phyloP scores from a whole-genome alignment of 768 basidiomycete species.

The Galerina marginata region DNA sequence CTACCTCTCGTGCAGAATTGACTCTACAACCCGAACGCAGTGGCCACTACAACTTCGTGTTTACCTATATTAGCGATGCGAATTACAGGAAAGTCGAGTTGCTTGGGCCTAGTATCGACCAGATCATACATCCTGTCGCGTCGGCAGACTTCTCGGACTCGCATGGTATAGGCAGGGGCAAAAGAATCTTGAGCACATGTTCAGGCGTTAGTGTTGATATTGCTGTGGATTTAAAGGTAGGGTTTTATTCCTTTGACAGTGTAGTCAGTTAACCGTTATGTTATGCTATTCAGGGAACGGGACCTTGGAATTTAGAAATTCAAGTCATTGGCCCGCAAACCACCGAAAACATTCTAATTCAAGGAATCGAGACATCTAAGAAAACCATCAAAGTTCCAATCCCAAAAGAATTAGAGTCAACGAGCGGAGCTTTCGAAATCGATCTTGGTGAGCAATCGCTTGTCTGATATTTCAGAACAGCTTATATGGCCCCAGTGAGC shows the following conservation, averaged over 20 bases:
- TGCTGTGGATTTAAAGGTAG: constrained; percentile 80
- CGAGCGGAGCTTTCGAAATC: constrained; percentile 81
- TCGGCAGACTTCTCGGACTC: constrained; percentile 70
- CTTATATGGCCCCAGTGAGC: constrained; percentile 55
- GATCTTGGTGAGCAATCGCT: constrained; percentile 60
- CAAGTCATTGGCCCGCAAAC: constrained; percentile 78
- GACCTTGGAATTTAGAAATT: constrained; percentile 88
- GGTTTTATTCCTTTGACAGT: constrained; percentile 19
- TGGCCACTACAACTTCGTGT: constrained; percentile 87
- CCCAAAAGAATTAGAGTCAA: constrained; percentile 64
- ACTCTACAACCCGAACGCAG: constrained; percentile 87
- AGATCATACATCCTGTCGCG: constrained; percentile 89
- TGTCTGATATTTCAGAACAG: neutral
- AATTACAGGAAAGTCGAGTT: constrained; percentile 83
- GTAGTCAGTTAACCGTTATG: neutral
- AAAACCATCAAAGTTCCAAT: constrained; percentile 70
- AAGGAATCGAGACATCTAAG: constrained; percentile 57
- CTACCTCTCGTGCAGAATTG: constrained; percentile 78
- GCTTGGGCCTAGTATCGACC: constrained; percentile 79
- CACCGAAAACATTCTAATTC: constrained; percentile 61
- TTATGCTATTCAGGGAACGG: constrained; percentile 64
- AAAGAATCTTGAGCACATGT: constrained; percentile 73
- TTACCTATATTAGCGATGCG: constrained; percentile 78
- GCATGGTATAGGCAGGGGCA: constrained; percentile 46
- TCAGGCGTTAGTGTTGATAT: constrained; percentile 77